phyloP scores from a whole-genome alignment of 768 basidiomycete genomes.

The Macrolepiota fuliginosa region DNA sequence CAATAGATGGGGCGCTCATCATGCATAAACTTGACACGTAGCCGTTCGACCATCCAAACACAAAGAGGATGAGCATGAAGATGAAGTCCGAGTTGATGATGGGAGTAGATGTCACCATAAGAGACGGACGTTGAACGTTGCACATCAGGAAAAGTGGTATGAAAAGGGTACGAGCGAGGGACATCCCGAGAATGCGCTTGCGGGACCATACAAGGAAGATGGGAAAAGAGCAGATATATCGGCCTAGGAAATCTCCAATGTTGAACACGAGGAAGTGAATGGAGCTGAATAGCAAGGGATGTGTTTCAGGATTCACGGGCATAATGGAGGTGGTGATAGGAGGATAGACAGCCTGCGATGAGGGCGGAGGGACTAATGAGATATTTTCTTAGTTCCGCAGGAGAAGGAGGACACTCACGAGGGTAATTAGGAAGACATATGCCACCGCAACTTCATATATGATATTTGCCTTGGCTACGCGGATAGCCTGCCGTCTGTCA shows the following conservation, averaged over 20 bases:
- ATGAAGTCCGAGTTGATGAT: slow-evolving; percentile 74
- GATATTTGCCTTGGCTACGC: slow-evolving; percentile 62
- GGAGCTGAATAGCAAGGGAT: slow-evolving; percentile 82
- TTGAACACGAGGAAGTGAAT: slow-evolving; percentile 79
- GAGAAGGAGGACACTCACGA: slow-evolving; percentile 47
- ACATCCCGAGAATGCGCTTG: slow-evolving; percentile 56
- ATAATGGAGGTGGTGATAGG: slow-evolving; percentile 77
- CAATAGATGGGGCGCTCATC: slow-evolving; percentile 80
- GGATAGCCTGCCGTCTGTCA: slow-evolving; percentile 42
- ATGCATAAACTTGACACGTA: slow-evolving; percentile 75
- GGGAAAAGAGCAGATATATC: slow-evolving; percentile 67
- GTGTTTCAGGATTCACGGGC: slow-evolving; percentile 60
- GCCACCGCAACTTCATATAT: slow-evolving; percentile 70
- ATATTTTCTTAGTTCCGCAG: neutral
- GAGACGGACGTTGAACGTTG: slow-evolving; percentile 62
- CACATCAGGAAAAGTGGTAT: slow-evolving; percentile 87
- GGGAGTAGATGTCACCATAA: slow-evolving; percentile 31
- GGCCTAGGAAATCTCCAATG: slow-evolving; percentile 67
- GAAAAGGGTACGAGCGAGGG: slow-evolving; percentile 74
- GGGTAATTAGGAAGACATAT: slow-evolving; percentile 75
- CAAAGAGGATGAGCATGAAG: slow-evolving; percentile 71
- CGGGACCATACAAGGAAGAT: slow-evolving; percentile 67
- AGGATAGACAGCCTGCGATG: slow-evolving; percentile 75
- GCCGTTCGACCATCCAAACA: slow-evolving; percentile 80
- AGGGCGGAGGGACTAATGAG: slow-evolving; percentile 9